Evolutionary conservation across 1,139 yeast genomes (phyloP).

Genomic region (Yamadazyma buinensis): DNA sequence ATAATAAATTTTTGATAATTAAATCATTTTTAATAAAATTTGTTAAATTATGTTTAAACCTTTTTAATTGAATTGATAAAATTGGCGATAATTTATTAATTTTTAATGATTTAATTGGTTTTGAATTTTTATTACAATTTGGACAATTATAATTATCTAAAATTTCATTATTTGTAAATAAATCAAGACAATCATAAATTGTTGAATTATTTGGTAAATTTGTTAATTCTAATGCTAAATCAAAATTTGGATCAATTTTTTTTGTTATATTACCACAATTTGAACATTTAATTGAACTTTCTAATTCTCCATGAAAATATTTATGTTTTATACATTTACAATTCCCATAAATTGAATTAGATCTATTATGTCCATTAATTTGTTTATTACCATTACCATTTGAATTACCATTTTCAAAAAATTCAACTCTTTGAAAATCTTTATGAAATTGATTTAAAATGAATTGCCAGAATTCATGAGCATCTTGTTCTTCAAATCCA

Average conservation of each 20-base stretch:
- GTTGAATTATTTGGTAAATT: conserved; percentile 21
- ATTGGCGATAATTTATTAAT: conserved; percentile 72
- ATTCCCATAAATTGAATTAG: conserved; percentile 5
- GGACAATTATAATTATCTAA: conserved; percentile 75
- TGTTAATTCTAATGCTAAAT: conserved; percentile 72
- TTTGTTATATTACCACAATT: conserved; percentile 61
- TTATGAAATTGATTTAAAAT: conserved; percentile 75
- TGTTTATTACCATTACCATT: neutral
- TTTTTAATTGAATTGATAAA: conserved; percentile 76
- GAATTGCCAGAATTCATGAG: conserved; percentile 96
- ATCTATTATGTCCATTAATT: conserved; percentile 5
- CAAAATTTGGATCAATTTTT: conserved; percentile 88
- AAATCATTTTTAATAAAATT: conserved; percentile 75
- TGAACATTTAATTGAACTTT: conserved; percentile 75
- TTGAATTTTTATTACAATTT: conserved; percentile 55
- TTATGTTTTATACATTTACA: conserved; percentile 86
- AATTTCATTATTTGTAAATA: conserved; percentile 73
- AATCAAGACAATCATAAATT: conserved; percentile 63
- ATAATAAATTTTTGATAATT: conserved; percentile 67
- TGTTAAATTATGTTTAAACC: conserved; percentile 71
- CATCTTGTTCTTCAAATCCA: conserved; percentile 96
- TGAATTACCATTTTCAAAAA: neutral
- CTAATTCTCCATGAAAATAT: conserved; percentile 94
- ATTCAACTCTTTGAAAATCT: conserved; percentile 33
- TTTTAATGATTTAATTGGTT: conserved; percentile 67